phyloP scores from a whole-genome alignment of 148 eudicot species.

The Vaccinium darrowii region DNA sequence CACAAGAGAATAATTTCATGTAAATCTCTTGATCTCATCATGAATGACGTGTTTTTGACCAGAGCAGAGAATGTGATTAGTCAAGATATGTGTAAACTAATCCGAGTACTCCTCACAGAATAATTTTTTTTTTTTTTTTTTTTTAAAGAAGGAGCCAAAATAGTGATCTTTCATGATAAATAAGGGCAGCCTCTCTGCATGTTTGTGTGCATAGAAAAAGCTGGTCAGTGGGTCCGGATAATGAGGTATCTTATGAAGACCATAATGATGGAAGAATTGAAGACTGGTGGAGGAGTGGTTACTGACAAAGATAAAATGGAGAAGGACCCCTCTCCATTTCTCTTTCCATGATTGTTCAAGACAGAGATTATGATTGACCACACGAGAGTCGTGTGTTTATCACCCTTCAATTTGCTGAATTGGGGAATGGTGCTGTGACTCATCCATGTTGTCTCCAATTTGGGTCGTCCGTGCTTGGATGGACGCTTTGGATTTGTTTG shows the following conservation, averaged over 20 bases:
- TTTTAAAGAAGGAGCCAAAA: background rate
- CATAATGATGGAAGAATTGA: background rate
- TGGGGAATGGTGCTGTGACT: no score
- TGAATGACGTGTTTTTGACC: no score
- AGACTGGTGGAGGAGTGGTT: background rate
- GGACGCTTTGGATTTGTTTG: no score
- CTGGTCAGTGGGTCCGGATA: background rate
- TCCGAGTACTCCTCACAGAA: background rate
- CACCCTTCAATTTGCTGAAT: background rate
- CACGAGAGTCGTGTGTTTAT: conserved; percentile 2
- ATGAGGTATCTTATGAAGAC: conserved; percentile 17
- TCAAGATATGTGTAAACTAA: no score
- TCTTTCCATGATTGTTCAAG: background rate
- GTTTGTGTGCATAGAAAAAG: background rate
- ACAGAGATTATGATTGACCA: background rate
- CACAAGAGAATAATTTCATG: no score
- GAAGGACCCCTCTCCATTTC: background rate
- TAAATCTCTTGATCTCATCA: no score
- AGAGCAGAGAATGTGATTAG: no score
- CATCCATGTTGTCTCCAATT: no score
- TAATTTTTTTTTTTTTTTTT: no score
- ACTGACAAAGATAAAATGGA: background rate
- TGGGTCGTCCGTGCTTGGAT: no score
- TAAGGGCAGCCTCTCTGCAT: background rate
- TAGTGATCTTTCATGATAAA: background rate